Conservation (phyloP, 2,329 filamentous ascomycete species). For the Aspergillus piperis region DNA sequence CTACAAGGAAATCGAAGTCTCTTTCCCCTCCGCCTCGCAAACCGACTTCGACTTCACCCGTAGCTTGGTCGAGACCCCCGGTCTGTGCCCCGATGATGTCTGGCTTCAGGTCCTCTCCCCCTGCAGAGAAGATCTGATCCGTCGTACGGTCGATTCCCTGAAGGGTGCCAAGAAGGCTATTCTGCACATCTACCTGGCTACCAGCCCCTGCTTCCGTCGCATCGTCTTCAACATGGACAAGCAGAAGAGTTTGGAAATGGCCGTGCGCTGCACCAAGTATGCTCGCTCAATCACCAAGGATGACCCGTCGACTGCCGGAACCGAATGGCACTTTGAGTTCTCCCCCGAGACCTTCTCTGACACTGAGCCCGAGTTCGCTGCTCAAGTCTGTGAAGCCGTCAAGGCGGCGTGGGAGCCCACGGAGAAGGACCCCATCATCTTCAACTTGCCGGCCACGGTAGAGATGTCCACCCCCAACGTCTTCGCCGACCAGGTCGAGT, state of each 20-base stretch:
- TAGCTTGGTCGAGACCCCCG: slow-evolving; percentile 80
- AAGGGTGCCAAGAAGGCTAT: slow-evolving; percentile 90
- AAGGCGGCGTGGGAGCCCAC: slow-evolving; percentile 90
- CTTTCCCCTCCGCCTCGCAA: slow-evolving; percentile 90
- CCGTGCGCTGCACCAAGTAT: slow-evolving; percentile 81
- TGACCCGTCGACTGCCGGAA: slow-evolving; percentile 57
- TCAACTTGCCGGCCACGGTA: slow-evolving; percentile 95
- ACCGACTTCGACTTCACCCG: slow-evolving; percentile 96
- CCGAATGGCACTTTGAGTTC: slow-evolving; percentile 57
- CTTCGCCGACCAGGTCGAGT: slow-evolving; percentile 95
- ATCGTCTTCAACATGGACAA: slow-evolving; percentile 88
- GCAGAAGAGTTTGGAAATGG: slow-evolving; percentile 77
- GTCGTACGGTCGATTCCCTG: slow-evolving; percentile 83
- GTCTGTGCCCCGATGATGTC: slow-evolving; percentile 82
- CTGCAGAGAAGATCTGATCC: slow-evolving; percentile 88
- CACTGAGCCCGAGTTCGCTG: slow-evolving; percentile 76
- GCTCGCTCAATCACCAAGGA: slow-evolving; percentile 89
- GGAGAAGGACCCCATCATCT: slow-evolving; percentile 80
- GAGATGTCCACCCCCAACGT: slow-evolving; percentile 94
- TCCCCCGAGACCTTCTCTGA: slow-evolving; percentile 75
- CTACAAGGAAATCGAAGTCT: slow-evolving; percentile 97
- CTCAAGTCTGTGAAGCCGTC: slow-evolving; percentile 86
- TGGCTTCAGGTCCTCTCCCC: slow-evolving; percentile 90
- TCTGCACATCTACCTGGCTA: slow-evolving; percentile 93
- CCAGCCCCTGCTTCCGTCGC: slow-evolving; percentile 90